Base-by-base conservation (phyloP, 495 filamentous ascomycete genomes). In the Hypoxylon crocopeplum region DNA sequence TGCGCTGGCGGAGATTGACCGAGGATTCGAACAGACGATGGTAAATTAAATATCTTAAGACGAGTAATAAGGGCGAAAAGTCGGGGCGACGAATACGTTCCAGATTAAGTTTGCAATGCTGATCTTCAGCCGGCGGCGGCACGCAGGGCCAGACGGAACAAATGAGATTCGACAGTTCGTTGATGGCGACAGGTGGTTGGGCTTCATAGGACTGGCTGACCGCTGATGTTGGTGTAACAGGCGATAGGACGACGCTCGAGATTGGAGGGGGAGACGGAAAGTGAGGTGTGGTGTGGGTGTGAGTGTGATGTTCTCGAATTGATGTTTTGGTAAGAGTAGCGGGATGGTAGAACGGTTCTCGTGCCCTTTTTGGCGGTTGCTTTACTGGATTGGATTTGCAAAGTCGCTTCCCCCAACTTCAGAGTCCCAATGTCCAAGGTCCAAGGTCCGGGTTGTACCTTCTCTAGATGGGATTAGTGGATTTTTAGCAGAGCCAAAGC, bases 311-410 rank as follows among this genome's bases (percentile, higher is more conserved):
- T 30, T 46, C 38, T 44, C 7, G 38, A 47, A 7, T 56, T 32
- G 38, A 48, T 45, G 38, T 44, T 54, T 48, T 21, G 38, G 37
- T 11, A 48, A 34, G 32, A 34, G 12, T 34, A 34, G 5, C 7
- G 1, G 10, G 15, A 19, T 16, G n/a, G n/a, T n/a, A n/a, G n/a
- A n/a, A n/a, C n/a, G 13, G 49, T 61, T 64, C 54, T 59, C 61
- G 61, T 64, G 55, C 49, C 41, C 55, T 48, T 52, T 52, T 41
- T 50, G 32, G 41, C 54, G 60, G 56, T 56, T 55, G 62, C 34
- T 65, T 56, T 50, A 48, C 50, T 55, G 56, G 61, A 61, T 56
- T 66, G 56, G 62, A 66, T 61, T 66, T 66, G 56, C 61, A 65
- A 56, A 56, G 60, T 46, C 50, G 56, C 61, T 60, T 5, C 25